phyloP scores from a whole-genome alignment of 768 basidiomycete genomes.

The Amanita inopinata region DNA sequence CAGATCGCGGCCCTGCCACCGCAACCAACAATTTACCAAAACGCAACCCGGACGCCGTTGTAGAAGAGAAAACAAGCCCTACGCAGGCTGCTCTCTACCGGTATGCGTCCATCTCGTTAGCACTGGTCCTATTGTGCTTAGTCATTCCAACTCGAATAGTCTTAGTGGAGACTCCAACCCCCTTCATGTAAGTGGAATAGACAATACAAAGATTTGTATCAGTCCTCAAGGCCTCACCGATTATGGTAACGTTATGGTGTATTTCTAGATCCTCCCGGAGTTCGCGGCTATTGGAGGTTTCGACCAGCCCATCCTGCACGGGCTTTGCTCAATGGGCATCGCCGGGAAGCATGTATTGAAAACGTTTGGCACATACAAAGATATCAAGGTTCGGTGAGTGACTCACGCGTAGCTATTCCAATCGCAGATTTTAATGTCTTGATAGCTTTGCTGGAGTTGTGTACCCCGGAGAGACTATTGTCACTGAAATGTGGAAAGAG shows the following conservation, averaged over 20 bases:
- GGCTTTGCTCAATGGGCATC: slow-evolving; percentile 88
- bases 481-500: slow-evolving; percentile 99
- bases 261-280: slow-evolving; percentile 73
- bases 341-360: slow-evolving; percentile 89
- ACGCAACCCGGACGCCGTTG: slow-evolving; percentile 73
- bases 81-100: slow-evolving; percentile 90
- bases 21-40: slow-evolving; percentile 75
- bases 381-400: slow-evolving; percentile 89
- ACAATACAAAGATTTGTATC: neutral
- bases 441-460: slow-evolving; percentile 80
- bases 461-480: slow-evolving; percentile 90
- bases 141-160: slow-evolving; percentile 27
- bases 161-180: slow-evolving; percentile 91
- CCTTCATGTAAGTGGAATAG: slow-evolving; percentile 50
- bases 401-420: neutral
- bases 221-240: neutral
- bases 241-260: neutral
- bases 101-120: slow-evolving; percentile 26
- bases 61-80: slow-evolving; percentile 79
- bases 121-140: neutral
- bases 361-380: slow-evolving; percentile 73
- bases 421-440: neutral
- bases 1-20: slow-evolving; percentile 86
- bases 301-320: slow-evolving; percentile 81
- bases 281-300: slow-evolving; percentile 96